A percentile compares a stretch with the other conserved stretches of the same genome.
These are phyloP conservation scores for Lentinula aciculospora DNA, from an alignment of 768 basidiomycete species.

Conservation along the genomic window DNA sequence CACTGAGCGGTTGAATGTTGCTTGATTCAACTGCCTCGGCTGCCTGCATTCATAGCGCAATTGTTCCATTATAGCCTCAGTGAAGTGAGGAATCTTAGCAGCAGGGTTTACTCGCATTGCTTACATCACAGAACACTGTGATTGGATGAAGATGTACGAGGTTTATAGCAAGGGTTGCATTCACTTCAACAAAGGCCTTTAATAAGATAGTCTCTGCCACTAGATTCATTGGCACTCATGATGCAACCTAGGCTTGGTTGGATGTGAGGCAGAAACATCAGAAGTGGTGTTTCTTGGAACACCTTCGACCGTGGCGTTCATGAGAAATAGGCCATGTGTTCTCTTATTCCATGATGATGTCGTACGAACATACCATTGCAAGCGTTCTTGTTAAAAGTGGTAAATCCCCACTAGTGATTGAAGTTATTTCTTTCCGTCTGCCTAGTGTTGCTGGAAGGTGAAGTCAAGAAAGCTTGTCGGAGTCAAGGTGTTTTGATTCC, in stretches of 20 bases:
- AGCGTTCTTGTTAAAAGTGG: too few species aligned
- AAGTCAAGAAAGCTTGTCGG: too few species aligned
- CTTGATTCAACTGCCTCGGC: not conserved
- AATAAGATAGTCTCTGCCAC: conserved; percentile 28
- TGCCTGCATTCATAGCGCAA: not conserved
- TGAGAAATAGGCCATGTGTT: conserved; percentile 16
- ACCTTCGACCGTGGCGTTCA: conserved; percentile 22
- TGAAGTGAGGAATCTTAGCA: conserved; percentile 23
- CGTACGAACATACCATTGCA: too few species aligned
- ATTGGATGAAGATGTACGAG: conserved; percentile 31
- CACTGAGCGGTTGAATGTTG: conserved; percentile 2
- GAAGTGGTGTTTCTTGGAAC: conserved; percentile 33
- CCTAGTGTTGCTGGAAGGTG: conserved; percentile 27
- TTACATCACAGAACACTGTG: conserved; percentile 20
- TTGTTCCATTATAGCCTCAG: conserved; percentile 9
- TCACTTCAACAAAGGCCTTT: conserved; percentile 12
- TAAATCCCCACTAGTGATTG: conserved; percentile 4
- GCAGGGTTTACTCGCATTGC: conserved; percentile 24
- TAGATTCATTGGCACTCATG: conserved; percentile 38
- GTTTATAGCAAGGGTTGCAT: conserved; percentile 22
- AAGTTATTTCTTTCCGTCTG: conserved; percentile 7
- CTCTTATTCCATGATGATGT: conserved; percentile 9
- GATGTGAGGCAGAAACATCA: conserved; percentile 40
- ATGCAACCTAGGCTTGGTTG: conserved; percentile 32
- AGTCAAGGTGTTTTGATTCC: too few species aligned